Base-by-base conservation (phyloP, 306 rosid species). In the Prosopis cineraria region DNA sequence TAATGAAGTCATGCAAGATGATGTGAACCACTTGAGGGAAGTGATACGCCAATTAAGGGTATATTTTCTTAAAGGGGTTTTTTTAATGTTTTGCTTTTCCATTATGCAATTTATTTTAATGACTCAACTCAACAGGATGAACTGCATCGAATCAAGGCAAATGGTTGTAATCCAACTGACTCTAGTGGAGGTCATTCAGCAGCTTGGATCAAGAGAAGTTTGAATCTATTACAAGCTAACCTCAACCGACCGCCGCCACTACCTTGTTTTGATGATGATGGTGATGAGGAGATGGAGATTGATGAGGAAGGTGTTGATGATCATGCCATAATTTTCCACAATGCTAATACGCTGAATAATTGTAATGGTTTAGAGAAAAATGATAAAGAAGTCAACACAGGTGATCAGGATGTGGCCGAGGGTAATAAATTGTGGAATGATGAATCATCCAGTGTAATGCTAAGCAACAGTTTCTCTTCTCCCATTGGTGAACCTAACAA, bases 241-340 rank as follows among this genome's bases (percentile, higher is more conserved):
- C 86, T 96, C 59, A 85, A 65, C 53, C 85, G 90, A 81, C 92
- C 93, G 3, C 56, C 73, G 13, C 77, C 84, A 53, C 77, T 89
- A 63, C 70, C 86, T 53, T 77, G 75, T 75, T 79, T 90, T 34
- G 98, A 93, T 25, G 94, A 93, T 62, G 99, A 96, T 68, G 89
- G 97, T 75, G 98, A 96, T 83, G 94, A 86, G 78, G 99, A 96
- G 86, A 96, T 96, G 99, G 99, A 96, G 81, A 93, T 96, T 83
- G 98, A 90, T 11, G 99, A 86, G 84, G 96, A 90, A 77, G 94
- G 86, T 74, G 89, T 90, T 81, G 91, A 90, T 77, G 89, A 86
- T 50, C 33, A 73, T 30, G 87, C 63, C 65, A 75, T 53, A 27
- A 75, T 43, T 36, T 71, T 62, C 20, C 59, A 78, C 68, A 25